A percentile compares a stretch with the other conserved stretches of the same genome.
Evolutionary conservation across 148 eudicot species (phyloP).

Genomic region (Dianthus caryophyllus): DNA sequence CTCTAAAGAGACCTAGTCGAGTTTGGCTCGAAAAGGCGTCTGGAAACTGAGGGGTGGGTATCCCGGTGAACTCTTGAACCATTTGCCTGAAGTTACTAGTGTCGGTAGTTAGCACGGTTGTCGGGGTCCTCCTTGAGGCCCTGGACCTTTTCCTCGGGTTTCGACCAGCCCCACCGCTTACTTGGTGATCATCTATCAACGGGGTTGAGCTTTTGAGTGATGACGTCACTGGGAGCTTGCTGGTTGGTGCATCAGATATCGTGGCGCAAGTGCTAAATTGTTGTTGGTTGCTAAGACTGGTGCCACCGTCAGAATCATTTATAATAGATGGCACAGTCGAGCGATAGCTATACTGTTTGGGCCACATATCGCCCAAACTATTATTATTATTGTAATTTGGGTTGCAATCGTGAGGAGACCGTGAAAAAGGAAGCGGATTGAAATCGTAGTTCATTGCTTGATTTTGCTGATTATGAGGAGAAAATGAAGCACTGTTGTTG

Average conservation of each 20-base stretch:
- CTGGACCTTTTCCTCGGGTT: slow-evolving; percentile 73
- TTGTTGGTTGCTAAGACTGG: background rate
- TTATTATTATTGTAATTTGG: background rate
- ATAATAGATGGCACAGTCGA: slow-evolving; percentile 11
- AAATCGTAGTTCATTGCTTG: slow-evolving; percentile 5
- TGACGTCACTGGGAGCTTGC: too few species aligned
- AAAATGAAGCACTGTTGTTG: slow-evolving; percentile 5
- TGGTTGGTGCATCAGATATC: slow-evolving; percentile 4
- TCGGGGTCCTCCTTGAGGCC: slow-evolving; percentile 66
- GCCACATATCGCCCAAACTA: slow-evolving; percentile 32
- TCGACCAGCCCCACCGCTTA: slow-evolving; percentile 15
- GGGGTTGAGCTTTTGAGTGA: too few species aligned
- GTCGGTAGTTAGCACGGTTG: slow-evolving; percentile 75
- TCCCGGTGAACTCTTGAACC: slow-evolving; percentile 87
- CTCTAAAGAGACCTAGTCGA: slow-evolving; percentile 43
- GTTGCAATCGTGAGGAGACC: slow-evolving; percentile 14
- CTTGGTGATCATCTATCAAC: slow-evolving; percentile 5
- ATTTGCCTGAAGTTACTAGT: slow-evolving; percentile 71
- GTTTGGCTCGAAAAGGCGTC: slow-evolving; percentile 36
- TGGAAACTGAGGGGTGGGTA: slow-evolving; percentile 59
- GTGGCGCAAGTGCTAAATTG: background rate
- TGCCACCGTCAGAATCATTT: slow-evolving; percentile 23
- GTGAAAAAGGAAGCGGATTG: slow-evolving; percentile 15
- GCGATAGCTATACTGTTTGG: slow-evolving; percentile 31
- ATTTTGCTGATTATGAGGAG: slow-evolving; percentile 15